Conservation (phyloP, 1,284 basidiomycete genomes). For the Austropuccinia psidii region DNA sequence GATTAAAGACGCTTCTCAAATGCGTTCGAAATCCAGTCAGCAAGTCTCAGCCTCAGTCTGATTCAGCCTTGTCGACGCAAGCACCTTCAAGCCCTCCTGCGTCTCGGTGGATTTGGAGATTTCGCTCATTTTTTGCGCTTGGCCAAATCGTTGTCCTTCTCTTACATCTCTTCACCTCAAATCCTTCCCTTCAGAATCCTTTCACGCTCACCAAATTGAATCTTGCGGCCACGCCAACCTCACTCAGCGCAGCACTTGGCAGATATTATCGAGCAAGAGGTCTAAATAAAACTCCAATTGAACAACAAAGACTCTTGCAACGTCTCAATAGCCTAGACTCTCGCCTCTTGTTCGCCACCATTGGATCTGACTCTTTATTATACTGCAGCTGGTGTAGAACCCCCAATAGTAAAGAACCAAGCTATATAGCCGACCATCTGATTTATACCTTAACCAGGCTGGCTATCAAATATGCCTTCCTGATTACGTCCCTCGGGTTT, state of each 20-base stretch:
- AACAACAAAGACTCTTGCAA: slow-evolving; percentile 5
- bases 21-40: neutral
- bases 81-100: neutral
- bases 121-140: neutral
- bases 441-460: neutral
- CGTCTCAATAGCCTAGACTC: slow-evolving; percentile 28
- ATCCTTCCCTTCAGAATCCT: neutral
- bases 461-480: neutral
- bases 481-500: neutral
- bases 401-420: neutral
- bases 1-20: neutral
- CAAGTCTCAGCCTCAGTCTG: neutral
- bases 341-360: neutral
- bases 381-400: slow-evolving; percentile 23
- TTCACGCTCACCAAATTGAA: slow-evolving; percentile 2
- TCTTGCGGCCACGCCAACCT: neutral
- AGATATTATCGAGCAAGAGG: neutral
- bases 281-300: neutral
- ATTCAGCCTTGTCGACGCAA: neutral
- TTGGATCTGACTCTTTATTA: slow-evolving; percentile 8
- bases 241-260: neutral
- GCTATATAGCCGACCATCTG: slow-evolving; percentile 10
- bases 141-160: neutral
- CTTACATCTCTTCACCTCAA: neutral
- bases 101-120: neutral